Evolutionary conservation across 192 early-diverging fungal genomes (phyloP).

Genomic region (Linnemannia hyalina): DNA sequence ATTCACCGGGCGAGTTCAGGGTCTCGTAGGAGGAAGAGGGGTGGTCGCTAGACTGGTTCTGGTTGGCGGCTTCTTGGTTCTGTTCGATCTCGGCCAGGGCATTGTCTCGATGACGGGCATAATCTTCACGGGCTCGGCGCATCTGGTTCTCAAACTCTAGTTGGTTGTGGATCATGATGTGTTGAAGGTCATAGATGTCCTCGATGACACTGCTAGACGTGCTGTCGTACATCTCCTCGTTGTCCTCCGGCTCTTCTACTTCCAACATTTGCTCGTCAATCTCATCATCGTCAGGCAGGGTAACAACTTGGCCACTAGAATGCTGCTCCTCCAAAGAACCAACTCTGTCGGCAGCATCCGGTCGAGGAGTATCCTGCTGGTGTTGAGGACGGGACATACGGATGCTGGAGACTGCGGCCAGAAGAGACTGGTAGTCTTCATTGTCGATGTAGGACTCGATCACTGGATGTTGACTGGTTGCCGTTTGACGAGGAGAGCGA

Average conservation of each 20-base stretch:
- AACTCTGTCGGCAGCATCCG: neutral
- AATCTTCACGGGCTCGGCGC: constrained; percentile 5
- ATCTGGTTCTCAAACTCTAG: constrained; percentile 26
- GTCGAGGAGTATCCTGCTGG: neutral
- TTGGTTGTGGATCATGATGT: constrained; percentile 47
- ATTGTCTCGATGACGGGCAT: constrained; percentile 5
- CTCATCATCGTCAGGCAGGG: neutral
- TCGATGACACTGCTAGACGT: neutral
- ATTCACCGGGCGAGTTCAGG: neutral
- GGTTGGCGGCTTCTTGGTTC: neutral
- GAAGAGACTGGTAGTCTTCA: constrained; percentile 29
- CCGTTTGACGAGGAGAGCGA: constrained; percentile 15
- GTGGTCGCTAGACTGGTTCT: neutral
- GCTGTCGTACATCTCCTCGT: neutral
- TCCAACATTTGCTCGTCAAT: neutral
- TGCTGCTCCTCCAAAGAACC: neutral
- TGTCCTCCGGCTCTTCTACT: neutral
- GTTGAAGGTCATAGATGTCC: constrained; percentile 39
- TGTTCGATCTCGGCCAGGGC: neutral
- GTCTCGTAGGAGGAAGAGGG: neutral
- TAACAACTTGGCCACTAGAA: neutral
- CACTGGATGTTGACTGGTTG: constrained; percentile 15
- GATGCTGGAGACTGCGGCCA: constrained; percentile 36
- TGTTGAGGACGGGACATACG: constrained; percentile 11
- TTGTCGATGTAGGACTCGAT: constrained; percentile 43